These are phyloP conservation scores for Pseudogymnoascus destructans DNA, from an alignment of 2,329 filamentous ascomycete species.

Conservation along the genomic window DNA sequence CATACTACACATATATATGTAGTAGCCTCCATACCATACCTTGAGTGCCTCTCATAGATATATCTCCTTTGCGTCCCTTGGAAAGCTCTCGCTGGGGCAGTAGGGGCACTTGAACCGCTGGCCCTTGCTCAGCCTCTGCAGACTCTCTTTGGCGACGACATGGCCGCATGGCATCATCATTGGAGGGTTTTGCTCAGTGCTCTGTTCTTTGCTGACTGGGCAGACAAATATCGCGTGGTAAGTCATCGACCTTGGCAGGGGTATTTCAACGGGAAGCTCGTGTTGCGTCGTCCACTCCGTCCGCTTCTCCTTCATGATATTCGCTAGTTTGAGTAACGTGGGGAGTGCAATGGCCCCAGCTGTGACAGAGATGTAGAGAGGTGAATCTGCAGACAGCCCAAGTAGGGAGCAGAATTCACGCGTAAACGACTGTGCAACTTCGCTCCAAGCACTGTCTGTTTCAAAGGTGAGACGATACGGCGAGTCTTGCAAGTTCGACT, in stretches of 20 bases:
- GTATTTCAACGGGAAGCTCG: conserved; percentile 70
- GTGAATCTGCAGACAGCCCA: conserved; percentile 79
- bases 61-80: conserved; percentile 49
- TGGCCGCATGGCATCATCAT: conserved; percentile 97
- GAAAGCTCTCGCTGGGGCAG: conserved; percentile 71
- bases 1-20: neutral
- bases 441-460: conserved; percentile 62
- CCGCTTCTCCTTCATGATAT: conserved; percentile 74
- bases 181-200: conserved; percentile 80
- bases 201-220: conserved; percentile 92
- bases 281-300: conserved; percentile 91
- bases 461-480: conserved; percentile 73
- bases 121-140: conserved; percentile 68
- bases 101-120: conserved; percentile 89
- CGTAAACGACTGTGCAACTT: conserved; percentile 77
- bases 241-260: conserved; percentile 45
- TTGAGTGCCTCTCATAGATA: conserved; percentile 4
- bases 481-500: conserved; percentile 57
- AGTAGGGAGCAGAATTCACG: conserved; percentile 89
- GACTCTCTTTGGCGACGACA: conserved; percentile 74
- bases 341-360: conserved; percentile 87
- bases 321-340: conserved; percentile 74
- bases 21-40: neutral
- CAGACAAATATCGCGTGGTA: conserved; percentile 98
- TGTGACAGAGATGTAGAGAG: conserved; percentile 83